A percentile compares a stretch with the other conserved stretches of the same genome.
These are phyloP conservation scores for Pelargonium citronellum DNA, from an alignment of 441 rosid genomes.

Conservation along the genomic window DNA sequence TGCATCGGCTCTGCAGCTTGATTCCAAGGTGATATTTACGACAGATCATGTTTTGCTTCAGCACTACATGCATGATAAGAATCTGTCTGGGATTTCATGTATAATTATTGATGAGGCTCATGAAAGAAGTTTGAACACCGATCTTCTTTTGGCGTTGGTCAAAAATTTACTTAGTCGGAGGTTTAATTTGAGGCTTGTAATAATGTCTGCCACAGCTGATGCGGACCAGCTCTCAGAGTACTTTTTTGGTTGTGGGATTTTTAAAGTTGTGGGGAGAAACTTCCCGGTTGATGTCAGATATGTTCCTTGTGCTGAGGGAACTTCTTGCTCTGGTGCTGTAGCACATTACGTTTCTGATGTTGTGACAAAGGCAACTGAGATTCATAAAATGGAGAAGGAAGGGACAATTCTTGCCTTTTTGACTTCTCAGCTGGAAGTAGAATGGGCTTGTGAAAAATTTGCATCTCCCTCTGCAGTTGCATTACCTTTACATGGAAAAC, in stretches of 20 bases:
- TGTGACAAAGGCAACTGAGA: constrained; percentile 50
- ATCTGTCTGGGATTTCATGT: constrained; percentile 70
- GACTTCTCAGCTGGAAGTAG: constrained; percentile 86
- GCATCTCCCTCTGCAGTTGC: constrained; percentile 49
- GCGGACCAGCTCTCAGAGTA: constrained; percentile 65
- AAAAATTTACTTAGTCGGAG: constrained; percentile 54
- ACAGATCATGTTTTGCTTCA: constrained; percentile 85
- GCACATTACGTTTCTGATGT: constrained; percentile 61
- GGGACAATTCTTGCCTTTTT: constrained; percentile 84
- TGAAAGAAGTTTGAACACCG: constrained; percentile 92
- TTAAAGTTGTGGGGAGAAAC: constrained; percentile 58
- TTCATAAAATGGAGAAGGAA: constrained; percentile 55
- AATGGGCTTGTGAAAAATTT: constrained; percentile 87
- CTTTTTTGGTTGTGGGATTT: constrained; percentile 57
- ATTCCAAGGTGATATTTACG: constrained; percentile 62
- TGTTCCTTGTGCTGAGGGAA: constrained; percentile 40
- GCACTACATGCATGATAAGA: constrained; percentile 57
- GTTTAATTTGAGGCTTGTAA: constrained; percentile 58
- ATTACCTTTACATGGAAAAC: constrained; percentile 82
- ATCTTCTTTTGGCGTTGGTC: constrained; percentile 77
- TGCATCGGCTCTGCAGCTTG: constrained; percentile 46
- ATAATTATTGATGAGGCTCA: constrained; percentile 90
- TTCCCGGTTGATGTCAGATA: constrained; percentile 76
- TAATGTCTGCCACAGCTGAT: constrained; percentile 97
- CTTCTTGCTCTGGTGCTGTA: constrained; percentile 33